Percentiles rank a stretch among this genome's conserved stretches.
Evolutionary conservation across 169 alveolate species (phyloP).

Genomic region (Blepharisma undulans): DNA sequence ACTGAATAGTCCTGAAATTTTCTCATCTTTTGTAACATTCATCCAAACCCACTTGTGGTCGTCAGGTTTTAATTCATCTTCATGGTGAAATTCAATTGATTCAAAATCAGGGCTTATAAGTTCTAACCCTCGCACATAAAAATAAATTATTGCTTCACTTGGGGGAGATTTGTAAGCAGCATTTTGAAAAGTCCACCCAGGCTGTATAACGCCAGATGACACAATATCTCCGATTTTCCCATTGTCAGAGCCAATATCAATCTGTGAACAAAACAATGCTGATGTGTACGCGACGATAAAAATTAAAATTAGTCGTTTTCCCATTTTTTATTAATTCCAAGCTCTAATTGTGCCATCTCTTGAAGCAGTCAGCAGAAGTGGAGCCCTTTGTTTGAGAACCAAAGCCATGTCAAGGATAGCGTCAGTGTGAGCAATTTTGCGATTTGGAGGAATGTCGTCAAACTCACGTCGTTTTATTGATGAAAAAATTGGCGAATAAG

Average conservation of each 20-base stretch:
- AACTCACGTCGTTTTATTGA: conserved; percentile 20
- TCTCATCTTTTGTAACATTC: conserved; percentile 31
- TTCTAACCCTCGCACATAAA: conserved; percentile 21
- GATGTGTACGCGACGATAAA: neutral
- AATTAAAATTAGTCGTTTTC: neutral
- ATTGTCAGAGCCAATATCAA: conserved; percentile 38
- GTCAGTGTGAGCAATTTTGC: conserved; percentile 30
- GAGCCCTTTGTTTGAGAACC: neutral
- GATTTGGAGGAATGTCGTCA: conserved; percentile 13
- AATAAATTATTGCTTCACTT: neutral
- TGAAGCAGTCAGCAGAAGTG: neutral
- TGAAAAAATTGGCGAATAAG: neutral
- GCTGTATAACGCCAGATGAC: conserved; percentile 20
- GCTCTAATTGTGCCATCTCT: conserved; percentile 39
- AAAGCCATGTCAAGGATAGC: conserved; percentile 15
- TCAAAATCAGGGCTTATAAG: conserved; percentile 27
- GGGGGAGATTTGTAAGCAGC: conserved; percentile 27
- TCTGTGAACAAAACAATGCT: conserved; percentile 18
- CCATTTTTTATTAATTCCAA: conserved; percentile 28
- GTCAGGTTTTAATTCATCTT: conserved; percentile 8
- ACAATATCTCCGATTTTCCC: conserved; percentile 22
- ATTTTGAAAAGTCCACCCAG: conserved; percentile 34
- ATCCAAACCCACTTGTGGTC: conserved; percentile 10
- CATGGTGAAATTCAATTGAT: conserved; percentile 15
- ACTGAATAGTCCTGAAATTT: neutral